Base-by-base conservation (phyloP, 2,329 filamentous ascomycete genomes). In the Tolypocladium album region DNA sequence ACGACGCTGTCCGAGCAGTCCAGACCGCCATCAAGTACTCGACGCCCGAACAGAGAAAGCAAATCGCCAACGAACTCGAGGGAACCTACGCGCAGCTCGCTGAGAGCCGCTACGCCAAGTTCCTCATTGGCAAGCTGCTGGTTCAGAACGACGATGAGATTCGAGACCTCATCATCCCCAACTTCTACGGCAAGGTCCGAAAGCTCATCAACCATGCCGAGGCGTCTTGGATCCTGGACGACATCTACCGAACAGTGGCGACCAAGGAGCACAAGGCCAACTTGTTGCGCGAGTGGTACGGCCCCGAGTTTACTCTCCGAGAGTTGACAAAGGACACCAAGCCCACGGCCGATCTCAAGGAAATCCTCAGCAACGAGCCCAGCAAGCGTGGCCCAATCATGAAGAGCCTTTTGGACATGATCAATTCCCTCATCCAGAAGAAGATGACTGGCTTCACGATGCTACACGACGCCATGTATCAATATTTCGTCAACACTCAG, bases 21-120 rank as follows among this genome's bases (percentile, higher is more conserved):
- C 94, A 99, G 77, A 97, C 92, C 15, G 94, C 93, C 43, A 85
- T 99, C 76, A 99, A 99, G 75, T 99, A 99, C 75, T 89, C 91
- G 56, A 95, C 88, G 55, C 80, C 86, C 59, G 88, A 89, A 62
- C 92, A 97, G 76, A 84, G 90, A 70, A 90, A 88, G 74, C 85
- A 88, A 77, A 97, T 99, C 68, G 91, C 92, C 11, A 81, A 79
- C 61, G 94, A 99, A 74, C 81, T 99, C 60, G 86, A 89, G 74
- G 92, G 92, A 22, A 88, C 88, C 66, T 96, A 95, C 73, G 84
- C 86, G 52, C 84, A 89, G 66, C 79, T 99, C 66, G 92, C 92
- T 3, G 92, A 97, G 79, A 96, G 92, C 77, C 89, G 89, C 74
- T 99, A 99, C 71, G 93, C 93, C 69, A 99, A 99, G 77, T 99